phyloP scores from a whole-genome alignment of 169 alveolate genomes.

The Cryptosporidium baileyi region DNA sequence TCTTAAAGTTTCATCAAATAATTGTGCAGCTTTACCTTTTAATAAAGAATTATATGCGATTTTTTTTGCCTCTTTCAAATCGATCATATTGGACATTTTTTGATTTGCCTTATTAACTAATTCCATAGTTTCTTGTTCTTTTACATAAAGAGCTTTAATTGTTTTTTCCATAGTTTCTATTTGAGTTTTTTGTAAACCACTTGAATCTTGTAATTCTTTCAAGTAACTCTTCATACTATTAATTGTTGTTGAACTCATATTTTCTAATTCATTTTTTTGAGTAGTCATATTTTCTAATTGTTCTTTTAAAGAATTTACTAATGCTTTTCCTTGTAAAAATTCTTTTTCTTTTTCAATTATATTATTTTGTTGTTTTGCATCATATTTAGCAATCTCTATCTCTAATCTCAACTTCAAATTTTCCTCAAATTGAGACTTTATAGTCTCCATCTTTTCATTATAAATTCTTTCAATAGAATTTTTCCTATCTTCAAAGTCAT shows the following conservation, averaged over 20 bases:
- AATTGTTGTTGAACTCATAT: slow-evolving; percentile 56
- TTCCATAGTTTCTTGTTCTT: slow-evolving; percentile 63
- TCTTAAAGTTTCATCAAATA: slow-evolving; percentile 43
- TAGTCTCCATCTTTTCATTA: slow-evolving; percentile 10
- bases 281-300: slow-evolving; percentile 16
- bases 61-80: slow-evolving; percentile 62
- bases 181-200: slow-evolving; percentile 44
- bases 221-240: slow-evolving; percentile 14
- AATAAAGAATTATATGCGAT: slow-evolving; percentile 50
- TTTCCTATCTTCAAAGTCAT: slow-evolving; percentile 39
- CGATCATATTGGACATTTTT: slow-evolving; percentile 48
- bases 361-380: slow-evolving; percentile 14
- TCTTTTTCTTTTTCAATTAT: slow-evolving; percentile 50
- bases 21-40: slow-evolving; percentile 44
- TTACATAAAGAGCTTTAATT: slow-evolving; percentile 31
- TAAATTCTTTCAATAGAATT: not conserved
- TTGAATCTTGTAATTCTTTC: slow-evolving; percentile 19
- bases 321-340: slow-evolving; percentile 13
- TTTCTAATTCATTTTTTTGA: slow-evolving; percentile 50
- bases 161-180: slow-evolving; percentile 63
- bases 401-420: slow-evolving; percentile 21
- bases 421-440: slow-evolving; percentile 48
- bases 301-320: slow-evolving; percentile 11
- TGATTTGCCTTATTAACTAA: slow-evolving; percentile 51
- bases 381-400: slow-evolving; percentile 33